Conservation (phyloP, 169 alveolate genomes). For the Eimeria falciformis region DNA sequence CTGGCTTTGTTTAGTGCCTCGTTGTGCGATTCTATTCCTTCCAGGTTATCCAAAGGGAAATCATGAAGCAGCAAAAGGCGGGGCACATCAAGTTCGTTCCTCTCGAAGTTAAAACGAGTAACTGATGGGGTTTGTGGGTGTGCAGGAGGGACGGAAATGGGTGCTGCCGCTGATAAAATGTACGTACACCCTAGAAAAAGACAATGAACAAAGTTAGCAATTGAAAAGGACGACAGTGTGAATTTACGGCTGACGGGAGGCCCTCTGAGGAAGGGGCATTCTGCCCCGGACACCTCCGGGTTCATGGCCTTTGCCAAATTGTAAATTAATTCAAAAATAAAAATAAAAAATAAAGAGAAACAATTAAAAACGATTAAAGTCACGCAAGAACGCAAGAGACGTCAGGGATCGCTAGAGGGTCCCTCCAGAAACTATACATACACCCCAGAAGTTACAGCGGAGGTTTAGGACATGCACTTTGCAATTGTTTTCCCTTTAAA, state of each 20-base stretch:
- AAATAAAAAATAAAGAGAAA: too few species aligned
- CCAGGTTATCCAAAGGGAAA: background rate
- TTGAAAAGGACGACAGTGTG: too few species aligned
- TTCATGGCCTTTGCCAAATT: too few species aligned
- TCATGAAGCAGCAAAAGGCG: slow-evolving; percentile 55
- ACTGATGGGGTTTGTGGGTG: slow-evolving; percentile 26
- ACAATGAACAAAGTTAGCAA: background rate
- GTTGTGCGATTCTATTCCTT: background rate
- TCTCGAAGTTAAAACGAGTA: background rate
- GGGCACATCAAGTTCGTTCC: slow-evolving; percentile 14
- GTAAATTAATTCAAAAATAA: too few species aligned
- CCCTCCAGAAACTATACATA: too few species aligned
- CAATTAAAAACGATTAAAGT: too few species aligned
- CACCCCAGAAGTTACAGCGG: too few species aligned
- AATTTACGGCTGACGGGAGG: slow-evolving; percentile 23
- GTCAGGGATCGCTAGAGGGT: too few species aligned
- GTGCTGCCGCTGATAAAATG: slow-evolving; percentile 4
- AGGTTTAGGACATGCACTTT: too few species aligned
- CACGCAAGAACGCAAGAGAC: too few species aligned
- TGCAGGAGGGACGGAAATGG: slow-evolving; percentile 47
- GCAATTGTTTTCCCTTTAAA: too few species aligned
- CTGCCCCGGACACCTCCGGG: too few species aligned
- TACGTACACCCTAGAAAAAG: background rate
- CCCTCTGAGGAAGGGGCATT: background rate
- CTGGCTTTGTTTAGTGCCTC: background rate